Evolutionary conservation across 164 flowering plant genomes (phyloP).

Genomic region (Protea cynaroides): DNA sequence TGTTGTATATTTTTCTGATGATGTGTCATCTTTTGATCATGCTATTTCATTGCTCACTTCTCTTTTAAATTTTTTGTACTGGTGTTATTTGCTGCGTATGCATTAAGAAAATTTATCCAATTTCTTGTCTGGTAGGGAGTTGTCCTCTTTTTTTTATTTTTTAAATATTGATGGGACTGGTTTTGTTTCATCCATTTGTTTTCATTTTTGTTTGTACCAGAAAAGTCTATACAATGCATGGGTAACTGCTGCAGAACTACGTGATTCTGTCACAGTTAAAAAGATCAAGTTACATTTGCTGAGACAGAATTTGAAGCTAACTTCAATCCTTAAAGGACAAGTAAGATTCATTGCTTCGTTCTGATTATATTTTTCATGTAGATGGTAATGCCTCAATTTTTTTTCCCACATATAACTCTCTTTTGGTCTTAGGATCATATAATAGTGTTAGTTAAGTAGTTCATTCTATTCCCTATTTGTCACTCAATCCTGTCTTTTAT

Average conservation of each 20-base stretch:
- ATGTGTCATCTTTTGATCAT: no score
- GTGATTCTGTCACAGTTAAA: constrained; percentile 69
- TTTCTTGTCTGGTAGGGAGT: background rate
- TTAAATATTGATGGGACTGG: background rate
- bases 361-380: background rate
- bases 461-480: no score
- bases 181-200: background rate
- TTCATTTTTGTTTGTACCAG: constrained; percentile 32
- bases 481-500: no score
- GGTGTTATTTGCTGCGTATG: background rate
- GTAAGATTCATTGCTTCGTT: constrained; percentile 38
- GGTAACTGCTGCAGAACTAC: constrained; percentile 69
- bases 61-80: no score
- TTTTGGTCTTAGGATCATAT: no score
- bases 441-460: no score
- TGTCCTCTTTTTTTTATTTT: background rate
- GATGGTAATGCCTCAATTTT: background rate
- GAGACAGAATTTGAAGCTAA: constrained; percentile 70
- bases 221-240: constrained; percentile 80
- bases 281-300: constrained; percentile 60
- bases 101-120: background rate
- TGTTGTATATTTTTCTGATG: no score
- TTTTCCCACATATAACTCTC: no score
- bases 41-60: no score
- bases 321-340: constrained; percentile 71